Base-by-base conservation (phyloP, 83 land plant species). In the Thuja plicata region DNA sequence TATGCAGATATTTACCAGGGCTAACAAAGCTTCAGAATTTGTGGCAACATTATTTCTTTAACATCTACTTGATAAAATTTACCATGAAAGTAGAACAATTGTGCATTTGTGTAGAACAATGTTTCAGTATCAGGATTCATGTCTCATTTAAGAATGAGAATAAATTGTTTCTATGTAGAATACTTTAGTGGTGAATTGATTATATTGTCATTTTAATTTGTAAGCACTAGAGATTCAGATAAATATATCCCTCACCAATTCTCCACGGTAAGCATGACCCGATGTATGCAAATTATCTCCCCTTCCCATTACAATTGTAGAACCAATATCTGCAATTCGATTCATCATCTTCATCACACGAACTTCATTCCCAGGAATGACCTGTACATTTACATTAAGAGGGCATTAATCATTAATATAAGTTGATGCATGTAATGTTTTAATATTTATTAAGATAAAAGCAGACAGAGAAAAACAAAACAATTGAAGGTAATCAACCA, bases 281-380 rank as follows among this genome's bases (percentile, higher is more conserved):
- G 94, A 92, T 55, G 94, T 92, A 88, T 92, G 94, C 66, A 92
- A 88, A 80, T 91, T 91, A 24, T 92, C 91, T 46, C 89, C 93
- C 30, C 91, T 91, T 35, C 94, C 93, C 91, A 89, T 91, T 3
- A 88, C 87, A 46, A 93, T 90, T 40, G 76, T 87, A 38, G 94
- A 93, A 37, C 94, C 94, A 88, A 91, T 78, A 74, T 91, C 94
- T 41, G 94, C 91, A 41, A 93, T 90, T 17, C 94, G 91, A 73
- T 93, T 93, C 93, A 93, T 91, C 94, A 93, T 93, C 88, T 90
- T 91, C 90, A 93, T 89, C 37, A 93, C 94, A 78, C 94, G 89
- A 30, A 93, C 89, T 87, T 93, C 94, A 77, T 93, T 93, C 48
- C 94, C 94, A 77, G 94, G 94, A 70, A 93, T 93, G 88, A 93